Conservation (phyloP, 1,284 basidiomycete species). For the Ustilago xerochloae region DNA sequence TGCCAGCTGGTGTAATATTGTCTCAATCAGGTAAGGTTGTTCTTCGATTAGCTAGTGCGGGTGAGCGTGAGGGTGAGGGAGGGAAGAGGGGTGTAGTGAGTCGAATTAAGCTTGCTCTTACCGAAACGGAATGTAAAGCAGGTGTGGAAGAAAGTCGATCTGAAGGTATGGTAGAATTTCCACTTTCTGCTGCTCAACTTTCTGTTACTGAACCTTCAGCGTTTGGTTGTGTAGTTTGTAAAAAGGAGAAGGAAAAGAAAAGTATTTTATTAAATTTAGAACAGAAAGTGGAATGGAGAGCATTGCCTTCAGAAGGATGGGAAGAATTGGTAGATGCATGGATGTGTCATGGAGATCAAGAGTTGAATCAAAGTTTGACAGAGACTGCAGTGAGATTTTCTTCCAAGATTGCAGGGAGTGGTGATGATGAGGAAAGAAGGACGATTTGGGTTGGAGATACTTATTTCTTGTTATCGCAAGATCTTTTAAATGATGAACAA, state of each 20-base stretch:
- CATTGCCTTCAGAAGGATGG: slow-evolving; percentile 95
- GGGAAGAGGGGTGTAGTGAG: background rate
- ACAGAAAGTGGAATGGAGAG: slow-evolving; percentile 73
- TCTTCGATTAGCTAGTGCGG: background rate
- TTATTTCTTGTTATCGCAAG: slow-evolving; percentile 16
- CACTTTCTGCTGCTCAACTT: slow-evolving; percentile 21
- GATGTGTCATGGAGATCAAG: slow-evolving; percentile 95
- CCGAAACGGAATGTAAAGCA: slow-evolving; percentile 8
- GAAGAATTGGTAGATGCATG: slow-evolving; percentile 94
- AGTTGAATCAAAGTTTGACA: slow-evolving; percentile 52
- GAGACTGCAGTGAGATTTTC: slow-evolving; percentile 40
- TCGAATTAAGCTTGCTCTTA: slow-evolving; percentile 20
- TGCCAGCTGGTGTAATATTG: slow-evolving; percentile 9
- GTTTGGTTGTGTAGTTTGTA: slow-evolving; percentile 20
- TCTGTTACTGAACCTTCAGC: background rate
- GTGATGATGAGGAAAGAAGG: background rate
- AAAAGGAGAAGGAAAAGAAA: background rate
- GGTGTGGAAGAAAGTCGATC: slow-evolving; percentile 2
- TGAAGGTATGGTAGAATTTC: slow-evolving; percentile 24
- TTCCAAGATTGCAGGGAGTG: background rate
- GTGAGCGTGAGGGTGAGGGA: too few relatives aligned
- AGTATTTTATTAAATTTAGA: background rate
- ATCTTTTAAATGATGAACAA: background rate
- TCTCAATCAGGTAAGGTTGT: slow-evolving; percentile 9
- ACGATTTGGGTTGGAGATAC: slow-evolving; percentile 42